A percentile compares a stretch with the other conserved stretches of the same genome.
Evolutionary conservation across 345 rosid species (phyloP).

Genomic region (Geranium brycei): DNA sequence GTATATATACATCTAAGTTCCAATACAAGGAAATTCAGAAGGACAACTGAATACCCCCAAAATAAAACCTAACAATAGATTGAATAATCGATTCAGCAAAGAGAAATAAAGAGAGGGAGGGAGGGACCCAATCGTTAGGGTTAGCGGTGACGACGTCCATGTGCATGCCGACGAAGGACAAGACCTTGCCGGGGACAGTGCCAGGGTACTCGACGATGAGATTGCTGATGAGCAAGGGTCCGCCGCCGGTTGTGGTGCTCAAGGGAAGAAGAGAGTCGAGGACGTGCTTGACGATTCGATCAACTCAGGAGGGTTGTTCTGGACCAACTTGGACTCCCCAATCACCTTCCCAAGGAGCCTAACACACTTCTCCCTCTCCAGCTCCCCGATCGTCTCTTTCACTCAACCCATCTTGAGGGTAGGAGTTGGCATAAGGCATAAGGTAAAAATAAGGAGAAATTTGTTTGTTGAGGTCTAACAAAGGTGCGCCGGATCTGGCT

Average conservation of each 20-base stretch:
- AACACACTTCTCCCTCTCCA: constrained; percentile 52
- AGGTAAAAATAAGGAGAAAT: too few relatives aligned
- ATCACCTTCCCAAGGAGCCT: constrained; percentile 56
- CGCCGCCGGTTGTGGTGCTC: constrained; percentile 75
- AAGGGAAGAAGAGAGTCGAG: constrained; percentile 64
- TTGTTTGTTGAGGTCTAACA: too few relatives aligned
- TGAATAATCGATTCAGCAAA: too few relatives aligned
- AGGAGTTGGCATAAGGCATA: too few relatives aligned
- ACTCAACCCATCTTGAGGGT: not conserved
- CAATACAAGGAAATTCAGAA: too few relatives aligned
- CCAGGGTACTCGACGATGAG: constrained; percentile 97
- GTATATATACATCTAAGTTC: too few relatives aligned
- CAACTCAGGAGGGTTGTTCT: constrained; percentile 90
- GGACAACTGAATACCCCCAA: too few relatives aligned
- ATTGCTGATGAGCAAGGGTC: constrained; percentile 70
- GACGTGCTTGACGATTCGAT: constrained; percentile 69
- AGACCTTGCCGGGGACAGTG: constrained; percentile 62
- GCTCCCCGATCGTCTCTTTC: constrained; percentile 42
- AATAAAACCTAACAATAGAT: too few relatives aligned
- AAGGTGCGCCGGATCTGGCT: too few relatives aligned
- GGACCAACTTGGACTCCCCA: constrained; percentile 66
- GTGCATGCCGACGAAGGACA: constrained; percentile 98
- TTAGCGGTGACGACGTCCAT: constrained; percentile 99
- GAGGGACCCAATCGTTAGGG: constrained; percentile 94
- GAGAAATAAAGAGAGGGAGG: too few relatives aligned